Conservation (phyloP, 225 moss, liverwort and hornwort genomes). For the Climacium dendroides region DNA sequence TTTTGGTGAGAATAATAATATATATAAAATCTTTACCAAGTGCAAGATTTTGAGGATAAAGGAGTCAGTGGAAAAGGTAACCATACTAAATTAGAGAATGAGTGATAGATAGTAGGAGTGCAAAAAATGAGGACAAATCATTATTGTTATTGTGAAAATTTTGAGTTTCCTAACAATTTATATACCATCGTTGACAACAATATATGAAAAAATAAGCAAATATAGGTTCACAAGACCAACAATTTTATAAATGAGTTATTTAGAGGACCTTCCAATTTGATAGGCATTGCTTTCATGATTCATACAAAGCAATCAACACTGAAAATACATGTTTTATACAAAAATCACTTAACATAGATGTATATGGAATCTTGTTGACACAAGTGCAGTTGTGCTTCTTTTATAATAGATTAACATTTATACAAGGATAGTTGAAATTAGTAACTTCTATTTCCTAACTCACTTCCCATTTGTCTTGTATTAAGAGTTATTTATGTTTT, state of each 20-base stretch:
- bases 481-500: neutral
- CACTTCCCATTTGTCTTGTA: neutral
- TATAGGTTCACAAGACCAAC: rapidly evolving
- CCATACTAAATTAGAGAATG: neutral
- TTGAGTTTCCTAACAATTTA: neutral
- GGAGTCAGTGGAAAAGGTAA: neutral
- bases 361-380: too few species aligned
- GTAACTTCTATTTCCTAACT: neutral
- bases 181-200: rapidly evolving
- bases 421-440: neutral
- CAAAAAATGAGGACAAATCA: neutral
- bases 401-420: neutral
- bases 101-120: neutral
- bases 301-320: too few species aligned
- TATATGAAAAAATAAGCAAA: neutral
- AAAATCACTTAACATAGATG: too few species aligned
- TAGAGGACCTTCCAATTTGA: neutral
- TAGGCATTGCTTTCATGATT: too few species aligned
- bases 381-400: too few species aligned
- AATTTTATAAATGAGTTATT: neutral
- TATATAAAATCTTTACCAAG: too few species aligned
- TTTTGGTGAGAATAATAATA: too few species aligned
- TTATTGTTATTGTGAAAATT: neutral
- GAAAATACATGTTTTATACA: too few species aligned
- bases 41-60: too few species aligned